phyloP scores from a whole-genome alignment of 2,329 filamentous ascomycete species.

The Beauveria australis region DNA sequence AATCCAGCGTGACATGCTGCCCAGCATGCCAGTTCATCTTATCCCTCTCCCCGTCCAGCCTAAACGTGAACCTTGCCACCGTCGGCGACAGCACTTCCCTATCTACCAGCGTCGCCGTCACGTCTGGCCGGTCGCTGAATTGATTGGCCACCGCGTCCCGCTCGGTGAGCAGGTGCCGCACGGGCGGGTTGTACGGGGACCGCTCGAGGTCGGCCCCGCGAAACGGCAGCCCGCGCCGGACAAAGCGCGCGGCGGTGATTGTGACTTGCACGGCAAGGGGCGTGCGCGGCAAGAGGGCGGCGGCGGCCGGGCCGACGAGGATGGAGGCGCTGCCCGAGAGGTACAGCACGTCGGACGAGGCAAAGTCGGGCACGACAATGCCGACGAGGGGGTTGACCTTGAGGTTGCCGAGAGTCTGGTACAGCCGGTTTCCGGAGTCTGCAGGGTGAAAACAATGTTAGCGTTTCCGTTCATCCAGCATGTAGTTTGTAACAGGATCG shows the following conservation, averaged over 20 bases:
- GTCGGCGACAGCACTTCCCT: slow-evolving; percentile 56
- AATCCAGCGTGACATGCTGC: slow-evolving; percentile 71
- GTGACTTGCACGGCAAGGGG: slow-evolving; percentile 66
- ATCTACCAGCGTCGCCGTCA: slow-evolving; percentile 46
- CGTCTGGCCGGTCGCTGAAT: slow-evolving; percentile 7
- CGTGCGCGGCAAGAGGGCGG: slow-evolving; percentile 54
- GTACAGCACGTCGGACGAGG: slow-evolving; percentile 65
- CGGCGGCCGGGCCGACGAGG: slow-evolving; percentile 56
- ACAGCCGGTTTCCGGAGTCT: slow-evolving; percentile 72
- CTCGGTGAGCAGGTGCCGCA: slow-evolving; percentile 58
- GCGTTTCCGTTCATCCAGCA: background rate
- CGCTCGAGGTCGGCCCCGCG: slow-evolving; percentile 48
- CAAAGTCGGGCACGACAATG: slow-evolving; percentile 65
- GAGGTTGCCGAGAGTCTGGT: slow-evolving; percentile 77
- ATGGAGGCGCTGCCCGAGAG: slow-evolving; percentile 61
- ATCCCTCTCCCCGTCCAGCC: slow-evolving; percentile 18
- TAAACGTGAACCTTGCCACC: slow-evolving; percentile 55
- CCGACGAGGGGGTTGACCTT: slow-evolving; percentile 58
- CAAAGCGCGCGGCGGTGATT: slow-evolving; percentile 52
- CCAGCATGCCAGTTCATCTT: slow-evolving; percentile 50
- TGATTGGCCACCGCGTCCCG: slow-evolving; percentile 15
- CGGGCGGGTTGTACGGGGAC: slow-evolving; percentile 72
- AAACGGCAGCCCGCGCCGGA: slow-evolving; percentile 60
- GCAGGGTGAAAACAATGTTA: background rate
- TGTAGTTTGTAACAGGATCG: background rate